Base-by-base conservation (phyloP, 108 stramenopile genomes). In the Cyclotella baltica region DNA sequence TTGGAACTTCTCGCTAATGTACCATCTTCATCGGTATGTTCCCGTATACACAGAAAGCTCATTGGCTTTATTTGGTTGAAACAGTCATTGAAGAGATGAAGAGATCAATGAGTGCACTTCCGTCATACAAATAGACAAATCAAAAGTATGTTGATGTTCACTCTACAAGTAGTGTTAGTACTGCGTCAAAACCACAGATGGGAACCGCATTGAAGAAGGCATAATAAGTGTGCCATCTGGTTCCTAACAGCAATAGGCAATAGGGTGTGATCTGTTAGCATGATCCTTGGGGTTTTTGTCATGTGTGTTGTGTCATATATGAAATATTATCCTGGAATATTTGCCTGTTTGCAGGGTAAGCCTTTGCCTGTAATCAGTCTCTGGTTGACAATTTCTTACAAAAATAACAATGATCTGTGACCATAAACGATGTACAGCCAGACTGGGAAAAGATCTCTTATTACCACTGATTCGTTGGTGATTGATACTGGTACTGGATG, bases 11-110 rank as follows among this genome's bases (percentile, higher is more conserved):
- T 20, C 13, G 33, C 33, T 22, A 73, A 20, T 3, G 13, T 59
- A 25, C 72, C 72, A 22, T 52, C 72, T 62, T 73, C 72, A 40
- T 73, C 73, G 29, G 19, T 13, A 8, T 62, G 38, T 8, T 64
- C 27, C 20, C 23, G 16, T 8, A 25, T 64, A 25, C 33, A 31
- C 25, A 62, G 73, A 13, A 34, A 53, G 5, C 34, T 22, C 25
- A 48, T 47, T 10, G 4, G 19, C 11, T 48, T 10, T 22, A 74
- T n/a, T 28, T 56, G 25, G 30, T 52, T 29, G 48, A 74, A 59
- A 11, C 61, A n/a, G n/a, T n/a, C n/a, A n/a, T n/a, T n/a, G n/a
- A 47, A 61, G 19, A 73, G 10, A 37, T 4, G 38, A 16, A 51
- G 4, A 73, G 9, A 73, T 63, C 61, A 35, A 73, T 43, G 3